Percentiles rank a stretch among this genome's conserved stretches.
phyloP scores from a whole-genome alignment of 164 flowering plant species.

The Saururus chinensis region DNA sequence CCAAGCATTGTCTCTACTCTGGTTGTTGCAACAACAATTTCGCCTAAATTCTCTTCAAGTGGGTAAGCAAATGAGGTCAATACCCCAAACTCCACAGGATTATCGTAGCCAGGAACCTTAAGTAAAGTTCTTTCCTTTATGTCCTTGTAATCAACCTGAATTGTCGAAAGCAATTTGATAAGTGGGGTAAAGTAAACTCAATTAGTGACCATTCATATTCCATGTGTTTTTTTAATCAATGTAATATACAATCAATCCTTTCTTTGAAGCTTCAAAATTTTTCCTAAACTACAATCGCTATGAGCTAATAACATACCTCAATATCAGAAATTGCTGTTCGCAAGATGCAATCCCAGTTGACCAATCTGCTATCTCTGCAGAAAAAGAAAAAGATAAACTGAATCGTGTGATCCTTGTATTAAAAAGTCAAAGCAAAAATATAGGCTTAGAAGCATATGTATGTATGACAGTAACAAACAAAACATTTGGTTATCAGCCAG shows the following conservation, averaged over 20 bases:
- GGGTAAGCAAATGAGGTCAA: conserved; percentile 97
- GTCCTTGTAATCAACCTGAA: conserved; percentile 78
- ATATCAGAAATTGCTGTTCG: conserved; percentile 96
- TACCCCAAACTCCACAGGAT: conserved; percentile 82
- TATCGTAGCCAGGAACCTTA: conserved; percentile 81
- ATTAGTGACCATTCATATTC: no score
- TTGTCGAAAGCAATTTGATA: conserved; percentile 6
- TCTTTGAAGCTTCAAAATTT: background rate
- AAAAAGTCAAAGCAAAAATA: no score
- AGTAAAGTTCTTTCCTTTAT: conserved; percentile 63
- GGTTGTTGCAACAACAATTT: conserved; percentile 93
- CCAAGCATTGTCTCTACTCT: conserved; percentile 98
- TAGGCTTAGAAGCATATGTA: no score
- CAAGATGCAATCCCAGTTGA: conserved; percentile 93
- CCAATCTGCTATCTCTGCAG: conserved; percentile 76
- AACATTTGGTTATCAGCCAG: background rate
- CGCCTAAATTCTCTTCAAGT: conserved; percentile 59
- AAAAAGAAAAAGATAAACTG: background rate
- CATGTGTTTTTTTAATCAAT: background rate
- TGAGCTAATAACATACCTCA: conserved; percentile 40
- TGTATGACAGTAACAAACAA: background rate
- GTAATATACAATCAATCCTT: no score
- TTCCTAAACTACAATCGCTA: background rate
- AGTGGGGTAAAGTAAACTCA: no score
- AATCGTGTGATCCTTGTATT: background rate